Conservation (phyloP, 192 early-diverging fungal genomes). For the Coemansia sp. region DNA sequence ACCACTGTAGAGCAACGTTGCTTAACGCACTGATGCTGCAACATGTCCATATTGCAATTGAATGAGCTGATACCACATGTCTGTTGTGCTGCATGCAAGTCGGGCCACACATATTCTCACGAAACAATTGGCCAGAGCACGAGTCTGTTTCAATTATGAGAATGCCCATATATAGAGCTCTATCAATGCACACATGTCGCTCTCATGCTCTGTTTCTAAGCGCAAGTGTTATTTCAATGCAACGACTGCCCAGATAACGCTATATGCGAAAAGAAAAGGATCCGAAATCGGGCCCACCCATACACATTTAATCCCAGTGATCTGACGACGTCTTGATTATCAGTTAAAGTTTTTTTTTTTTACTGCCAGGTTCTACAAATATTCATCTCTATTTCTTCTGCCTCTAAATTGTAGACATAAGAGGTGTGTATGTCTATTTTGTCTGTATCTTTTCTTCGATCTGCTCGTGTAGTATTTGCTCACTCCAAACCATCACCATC, state of each 20-base stretch:
- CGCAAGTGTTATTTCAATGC: background rate
- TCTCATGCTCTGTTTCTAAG: background rate
- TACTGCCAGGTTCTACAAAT: background rate
- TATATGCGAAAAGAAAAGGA: background rate
- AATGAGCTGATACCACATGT: background rate
- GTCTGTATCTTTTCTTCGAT: background rate
- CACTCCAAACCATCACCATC: no score
- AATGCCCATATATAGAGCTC: background rate
- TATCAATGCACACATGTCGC: background rate
- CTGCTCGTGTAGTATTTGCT: background rate
- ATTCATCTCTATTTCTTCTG: background rate
- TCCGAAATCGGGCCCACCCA: background rate
- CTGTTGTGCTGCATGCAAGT: background rate
- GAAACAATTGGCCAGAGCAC: background rate
- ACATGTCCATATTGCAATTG: background rate
- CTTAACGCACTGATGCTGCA: background rate
- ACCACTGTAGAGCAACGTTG: background rate
- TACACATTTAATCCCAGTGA: background rate
- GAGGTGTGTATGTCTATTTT: background rate
- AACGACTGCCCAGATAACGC: background rate
- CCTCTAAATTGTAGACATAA: background rate
- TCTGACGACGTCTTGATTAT: background rate
- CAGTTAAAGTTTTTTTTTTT: background rate
- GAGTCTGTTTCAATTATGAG: conserved; percentile 7
- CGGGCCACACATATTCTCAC: conserved; percentile 2